Conservation (phyloP, 352 stramenopile species). For the Phytophthora quininea region DNA sequence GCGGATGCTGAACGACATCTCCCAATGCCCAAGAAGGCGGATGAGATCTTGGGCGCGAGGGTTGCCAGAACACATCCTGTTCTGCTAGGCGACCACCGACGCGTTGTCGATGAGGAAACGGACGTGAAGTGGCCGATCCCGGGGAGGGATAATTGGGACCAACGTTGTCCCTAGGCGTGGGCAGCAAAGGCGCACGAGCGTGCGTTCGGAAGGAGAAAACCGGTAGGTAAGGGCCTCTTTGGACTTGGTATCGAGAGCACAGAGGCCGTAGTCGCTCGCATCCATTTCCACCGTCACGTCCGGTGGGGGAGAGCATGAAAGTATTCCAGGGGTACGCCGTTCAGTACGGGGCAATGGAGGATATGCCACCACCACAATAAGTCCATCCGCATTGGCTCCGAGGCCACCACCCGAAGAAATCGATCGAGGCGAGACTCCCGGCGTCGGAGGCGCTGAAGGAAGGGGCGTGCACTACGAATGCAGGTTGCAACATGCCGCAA, state of each 20-base stretch:
- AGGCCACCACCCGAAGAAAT: background rate
- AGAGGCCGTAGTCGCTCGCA: background rate
- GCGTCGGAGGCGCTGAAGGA: conserved; percentile 13
- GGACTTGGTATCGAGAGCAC: background rate
- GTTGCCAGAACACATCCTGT: conserved; percentile 4
- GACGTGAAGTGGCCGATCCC: conserved; percentile 5
- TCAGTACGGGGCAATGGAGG: background rate
- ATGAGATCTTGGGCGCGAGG: conserved; percentile 6
- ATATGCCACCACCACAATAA: background rate
- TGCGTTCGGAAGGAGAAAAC: conserved; percentile 5
- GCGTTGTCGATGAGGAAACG: conserved; percentile 30
- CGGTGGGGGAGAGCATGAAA: background rate
- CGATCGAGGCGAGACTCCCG: conserved; percentile 6
- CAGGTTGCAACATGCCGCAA: conserved; percentile 21
- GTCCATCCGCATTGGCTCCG: background rate
- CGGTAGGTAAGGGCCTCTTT: background rate
- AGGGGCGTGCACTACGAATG: conserved; percentile 14
- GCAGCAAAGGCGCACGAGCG: background rate
- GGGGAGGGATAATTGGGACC: conserved; percentile 18
- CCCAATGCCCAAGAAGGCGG: background rate
- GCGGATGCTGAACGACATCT: background rate
- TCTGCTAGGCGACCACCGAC: conserved; percentile 18
- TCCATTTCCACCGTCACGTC: background rate
- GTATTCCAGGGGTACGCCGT: background rate
- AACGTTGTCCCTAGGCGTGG: background rate